phyloP scores from a whole-genome alignment of 1,284 basidiomycete genomes.

The Testicularia cyperi region DNA sequence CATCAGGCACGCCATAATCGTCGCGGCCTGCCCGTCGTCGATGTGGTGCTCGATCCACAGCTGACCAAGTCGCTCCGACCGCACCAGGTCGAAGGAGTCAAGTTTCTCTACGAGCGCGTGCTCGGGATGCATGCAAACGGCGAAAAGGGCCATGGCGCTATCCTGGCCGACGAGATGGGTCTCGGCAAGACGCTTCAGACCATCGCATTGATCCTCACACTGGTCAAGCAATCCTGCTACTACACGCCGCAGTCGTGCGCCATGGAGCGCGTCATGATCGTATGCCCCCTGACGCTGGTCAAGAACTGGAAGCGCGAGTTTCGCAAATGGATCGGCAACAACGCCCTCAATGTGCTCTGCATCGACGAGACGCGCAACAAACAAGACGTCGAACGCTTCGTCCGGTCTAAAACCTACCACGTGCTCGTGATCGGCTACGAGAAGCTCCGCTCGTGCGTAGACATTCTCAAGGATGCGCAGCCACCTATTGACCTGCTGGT shows the following conservation, averaged over 20 bases:
- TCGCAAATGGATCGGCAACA: conserved; percentile 77
- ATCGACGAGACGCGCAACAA: conserved; percentile 65
- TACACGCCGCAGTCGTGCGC: conserved; percentile 42
- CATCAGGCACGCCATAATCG: conserved; percentile 73
- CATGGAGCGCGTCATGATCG: conserved; percentile 65
- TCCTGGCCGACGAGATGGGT: conserved; percentile 99
- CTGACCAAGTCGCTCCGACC: conserved; percentile 85
- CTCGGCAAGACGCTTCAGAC: conserved; percentile 55
- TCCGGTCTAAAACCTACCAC: conserved; percentile 66
- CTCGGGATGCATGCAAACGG: conserved; percentile 89
- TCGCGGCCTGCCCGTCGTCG: conserved; percentile 60
- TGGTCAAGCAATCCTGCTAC: conserved; percentile 55
- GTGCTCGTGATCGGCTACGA: conserved; percentile 96
- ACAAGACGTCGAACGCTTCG: conserved; percentile 45
- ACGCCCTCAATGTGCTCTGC: conserved; percentile 75
- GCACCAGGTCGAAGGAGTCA: conserved; percentile 97
- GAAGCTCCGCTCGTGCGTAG: conserved; percentile 67
- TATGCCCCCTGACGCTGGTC: conserved; percentile 89
- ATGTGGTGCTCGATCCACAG: conserved; percentile 88
- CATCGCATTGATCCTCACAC: conserved; percentile 52
- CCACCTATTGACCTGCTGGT: conserved; percentile 90
- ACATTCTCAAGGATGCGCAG: conserved; percentile 40
- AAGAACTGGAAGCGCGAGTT: conserved; percentile 98
- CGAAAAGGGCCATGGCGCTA: conserved; percentile 76
- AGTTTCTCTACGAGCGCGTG: conserved; percentile 94